Evolutionary conservation across 768 basidiomycete genomes (phyloP), one percentile per base, ranked within the genome.

Genomic region (Amanita fuliginea): DNA sequence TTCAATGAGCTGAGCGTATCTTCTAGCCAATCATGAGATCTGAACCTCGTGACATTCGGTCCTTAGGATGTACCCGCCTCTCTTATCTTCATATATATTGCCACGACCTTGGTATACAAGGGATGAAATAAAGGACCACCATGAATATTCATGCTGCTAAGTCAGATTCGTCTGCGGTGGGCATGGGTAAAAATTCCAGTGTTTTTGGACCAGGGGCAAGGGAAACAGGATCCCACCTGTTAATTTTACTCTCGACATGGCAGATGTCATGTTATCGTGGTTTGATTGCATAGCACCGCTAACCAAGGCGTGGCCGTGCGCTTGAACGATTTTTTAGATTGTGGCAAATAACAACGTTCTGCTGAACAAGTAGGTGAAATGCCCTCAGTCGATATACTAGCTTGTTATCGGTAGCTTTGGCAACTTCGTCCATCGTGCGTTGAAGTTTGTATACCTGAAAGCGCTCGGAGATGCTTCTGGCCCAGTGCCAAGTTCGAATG

Each of bases 251-350:
- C 13, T 86, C 89, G 6, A 85, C 90, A 10, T 74, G 96, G 45
- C 81, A 16, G 96, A 99, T 61, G 80, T 94, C 41, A 92, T 89
- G 74, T 99, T 99, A 71, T 91, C 93, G 0, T 99, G 96, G 96
- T 72, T 81, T 13, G 92, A 92, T 53, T 95, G 93, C 59, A 90
- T 91, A 62, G 62, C 16, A 26, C 13, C 13, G 46, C 3, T 13
- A 32, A 13, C 13, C 22, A 30, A 28, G 36, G 32, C 14, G 39
- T 19, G 32, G 16, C n/a, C n/a, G n/a, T n/a, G n/a, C n/a, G n/a
- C 41, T n/a, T 44, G 57, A 41, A 57, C 24, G 19, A 41, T 46
- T 46, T 11, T 46, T 45, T 52, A 92, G 88, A 86, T 98, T 56
- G 69, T 86, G 24, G 88, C 87, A 10, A 94, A 96, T 64, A 99